phyloP scores from a whole-genome alignment of 768 basidiomycete species.

The Phanerodontia chrysosporium region DNA sequence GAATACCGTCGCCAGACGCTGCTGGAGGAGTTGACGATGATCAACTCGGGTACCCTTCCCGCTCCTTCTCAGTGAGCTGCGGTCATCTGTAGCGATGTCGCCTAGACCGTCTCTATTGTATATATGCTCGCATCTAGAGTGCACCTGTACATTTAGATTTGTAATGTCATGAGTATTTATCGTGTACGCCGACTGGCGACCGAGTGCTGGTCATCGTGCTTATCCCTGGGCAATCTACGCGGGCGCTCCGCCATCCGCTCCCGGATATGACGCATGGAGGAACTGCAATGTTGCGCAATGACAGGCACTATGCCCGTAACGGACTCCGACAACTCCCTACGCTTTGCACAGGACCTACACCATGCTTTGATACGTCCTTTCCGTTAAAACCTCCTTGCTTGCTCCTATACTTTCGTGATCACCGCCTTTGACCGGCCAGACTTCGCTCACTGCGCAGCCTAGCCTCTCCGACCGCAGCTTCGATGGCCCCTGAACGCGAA shows the following conservation, averaged over 20 bases:
- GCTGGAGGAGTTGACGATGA: conserved; percentile 77
- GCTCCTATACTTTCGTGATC: not conserved
- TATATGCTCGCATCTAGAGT: not conserved
- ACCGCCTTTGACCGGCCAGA: not conserved
- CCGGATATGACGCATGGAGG: not conserved
- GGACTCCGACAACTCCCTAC: too few relatives aligned
- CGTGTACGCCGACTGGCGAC: not conserved
- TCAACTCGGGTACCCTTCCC: conserved; percentile 32
- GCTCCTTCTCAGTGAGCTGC: not conserved
- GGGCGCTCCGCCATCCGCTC: not conserved
- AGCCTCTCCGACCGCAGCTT: not conserved
- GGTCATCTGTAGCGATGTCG: not conserved
- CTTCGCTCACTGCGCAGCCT: not conserved
- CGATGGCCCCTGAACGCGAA: conserved; percentile 4
- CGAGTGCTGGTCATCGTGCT: not conserved
- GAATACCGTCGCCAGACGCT: conserved; percentile 91
- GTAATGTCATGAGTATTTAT: not conserved
- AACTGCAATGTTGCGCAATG: not conserved
- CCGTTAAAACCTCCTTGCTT: too few relatives aligned
- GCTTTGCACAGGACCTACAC: too few relatives aligned
- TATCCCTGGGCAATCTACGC: not conserved
- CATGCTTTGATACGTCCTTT: not conserved
- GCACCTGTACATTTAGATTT: not conserved
- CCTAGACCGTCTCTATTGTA: not conserved
- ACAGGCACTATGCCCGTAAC: not conserved